Evolutionary conservation across 495 filamentous ascomycete genomes (phyloP), one percentile per base, ranked within the genome.

Genomic region (Pyrenula massariospora): DNA sequence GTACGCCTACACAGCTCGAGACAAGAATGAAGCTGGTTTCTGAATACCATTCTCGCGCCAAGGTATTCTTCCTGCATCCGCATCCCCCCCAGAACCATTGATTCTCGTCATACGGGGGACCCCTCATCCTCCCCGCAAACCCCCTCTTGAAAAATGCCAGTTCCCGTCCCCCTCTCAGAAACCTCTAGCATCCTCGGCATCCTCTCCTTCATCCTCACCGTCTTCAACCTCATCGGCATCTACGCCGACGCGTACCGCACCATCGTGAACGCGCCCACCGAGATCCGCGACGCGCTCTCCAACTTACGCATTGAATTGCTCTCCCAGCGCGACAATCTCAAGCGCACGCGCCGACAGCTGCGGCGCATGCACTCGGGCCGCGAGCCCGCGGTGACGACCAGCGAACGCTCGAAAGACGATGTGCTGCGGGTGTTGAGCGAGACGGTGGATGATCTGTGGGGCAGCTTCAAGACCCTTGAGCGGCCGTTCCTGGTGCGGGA

Each of bases 261-360:
- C 1, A 50, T 64, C 50, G 55, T 56, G 8, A 24, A 50, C 11
- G 62, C 62, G 2, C 57, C 57, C 0, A 24, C 1, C 36, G 56
- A 64, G 48, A 51, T 64, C 10, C 57, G 55, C 56, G 62, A 64
- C 48, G 22, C 52, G 2, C 23, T 64, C 3, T 36, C 49, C 20
- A 55, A 54, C 5, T 51, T 64, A 8, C 62, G 62, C 23, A 57
- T 61, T 55, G 59, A 49, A 8, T 49, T 64, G 0, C 61, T 61
- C 54, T 59, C 61, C 56, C 59, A 64, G 24, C 59, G 62, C 19
- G 59, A 61, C 36, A 58, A 59, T 21, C 59, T 64, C 1, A 62
- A 58, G 47, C 53, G 59, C 2, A 60, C 57, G 48, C 55, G 58
- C 3, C 50, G 57, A 31, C 31, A 15, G 8, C 15, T 42, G 31